Evolutionary conservation across 768 basidiomycete species (phyloP).

Genomic region (Collybia sp.): DNA sequence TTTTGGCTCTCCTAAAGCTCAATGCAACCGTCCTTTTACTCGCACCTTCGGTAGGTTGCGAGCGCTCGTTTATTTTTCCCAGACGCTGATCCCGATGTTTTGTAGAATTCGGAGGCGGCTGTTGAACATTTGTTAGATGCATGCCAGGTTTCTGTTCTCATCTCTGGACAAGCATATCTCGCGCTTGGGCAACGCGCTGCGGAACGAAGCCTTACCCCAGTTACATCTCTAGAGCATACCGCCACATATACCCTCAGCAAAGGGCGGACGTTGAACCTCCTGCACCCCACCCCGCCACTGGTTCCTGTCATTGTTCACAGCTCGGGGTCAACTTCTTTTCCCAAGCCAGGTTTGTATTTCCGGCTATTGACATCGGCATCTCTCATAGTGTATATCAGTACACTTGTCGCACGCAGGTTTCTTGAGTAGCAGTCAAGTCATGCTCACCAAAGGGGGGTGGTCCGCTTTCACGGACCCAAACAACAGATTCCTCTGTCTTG

Average conservation of each 20-base stretch:
- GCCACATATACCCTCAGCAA: neutral
- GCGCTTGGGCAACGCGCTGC: neutral
- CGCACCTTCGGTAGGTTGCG: conserved; percentile 2
- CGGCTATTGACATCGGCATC: neutral
- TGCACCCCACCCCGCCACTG: conserved; percentile 2
- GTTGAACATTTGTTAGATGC: conserved; percentile 5
- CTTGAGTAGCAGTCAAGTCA: conserved; percentile 8
- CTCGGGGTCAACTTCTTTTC: conserved; percentile 9
- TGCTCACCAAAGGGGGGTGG: conserved; percentile 8
- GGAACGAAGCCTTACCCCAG: neutral
- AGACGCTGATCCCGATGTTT: neutral
- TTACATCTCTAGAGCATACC: neutral
- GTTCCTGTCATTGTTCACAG: conserved; percentile 9
- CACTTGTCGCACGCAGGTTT: conserved; percentile 5
- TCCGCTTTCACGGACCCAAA: conserved; percentile 9
- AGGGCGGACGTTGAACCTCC: neutral
- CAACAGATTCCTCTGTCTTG: conserved; percentile 10
- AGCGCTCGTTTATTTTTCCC: neutral
- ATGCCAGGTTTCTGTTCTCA: conserved; percentile 4
- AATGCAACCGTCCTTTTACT: conserved; percentile 6
- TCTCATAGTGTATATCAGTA: conserved; percentile 1
- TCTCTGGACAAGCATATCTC: conserved; percentile 1
- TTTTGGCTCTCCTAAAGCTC: conserved; percentile 6
- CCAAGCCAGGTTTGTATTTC: conserved; percentile 7
- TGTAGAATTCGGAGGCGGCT: conserved; percentile 8